Conservation (phyloP, 23 red algal genomes). For the Gracilariopsis chorda region DNA sequence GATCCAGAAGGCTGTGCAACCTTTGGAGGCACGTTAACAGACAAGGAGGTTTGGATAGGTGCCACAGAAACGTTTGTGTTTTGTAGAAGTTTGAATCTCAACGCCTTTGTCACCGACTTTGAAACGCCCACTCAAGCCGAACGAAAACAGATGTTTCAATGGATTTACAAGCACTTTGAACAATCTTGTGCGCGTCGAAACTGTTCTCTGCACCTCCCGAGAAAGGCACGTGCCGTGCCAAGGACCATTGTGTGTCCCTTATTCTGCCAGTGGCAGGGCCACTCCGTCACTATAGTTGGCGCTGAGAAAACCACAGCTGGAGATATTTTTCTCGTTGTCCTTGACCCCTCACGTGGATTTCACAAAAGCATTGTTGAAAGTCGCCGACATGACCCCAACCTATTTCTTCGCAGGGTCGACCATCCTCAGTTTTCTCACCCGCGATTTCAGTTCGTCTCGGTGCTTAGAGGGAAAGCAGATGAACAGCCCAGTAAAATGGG, state of each 20-base stretch:
- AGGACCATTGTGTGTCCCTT: slow-evolving; percentile 25
- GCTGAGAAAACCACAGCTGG: slow-evolving; percentile 25
- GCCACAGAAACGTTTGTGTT: slow-evolving; percentile 32
- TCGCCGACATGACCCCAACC: neutral
- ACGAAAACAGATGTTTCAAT: slow-evolving; percentile 43
- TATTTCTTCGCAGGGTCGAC: neutral
- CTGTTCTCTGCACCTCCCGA: slow-evolving; percentile 23
- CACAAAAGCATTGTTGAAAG: neutral
- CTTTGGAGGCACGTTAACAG: slow-evolving; percentile 16
- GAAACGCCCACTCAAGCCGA: slow-evolving; percentile 9
- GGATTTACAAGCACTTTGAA: slow-evolving; percentile 58
- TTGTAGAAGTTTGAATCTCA: slow-evolving; percentile 22
- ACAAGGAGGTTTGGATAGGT: slow-evolving; percentile 60
- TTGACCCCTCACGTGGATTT: slow-evolving; percentile 47
- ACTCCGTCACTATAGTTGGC: slow-evolving; percentile 43
- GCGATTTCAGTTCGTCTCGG: slow-evolving; percentile 43
- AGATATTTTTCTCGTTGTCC: slow-evolving; percentile 26
- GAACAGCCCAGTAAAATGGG: neutral
- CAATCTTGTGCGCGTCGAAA: slow-evolving; percentile 22
- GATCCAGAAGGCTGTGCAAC: slow-evolving; percentile 36
- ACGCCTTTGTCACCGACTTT: slow-evolving; percentile 42
- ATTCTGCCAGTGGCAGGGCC: slow-evolving; percentile 48
- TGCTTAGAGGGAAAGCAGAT: slow-evolving; percentile 10
- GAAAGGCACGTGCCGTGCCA: neutral
- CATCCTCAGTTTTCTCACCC: slow-evolving; percentile 33